Evolutionary conservation across 129 eudicot genomes (phyloP).

Genomic region (Escallonia rubra): DNA sequence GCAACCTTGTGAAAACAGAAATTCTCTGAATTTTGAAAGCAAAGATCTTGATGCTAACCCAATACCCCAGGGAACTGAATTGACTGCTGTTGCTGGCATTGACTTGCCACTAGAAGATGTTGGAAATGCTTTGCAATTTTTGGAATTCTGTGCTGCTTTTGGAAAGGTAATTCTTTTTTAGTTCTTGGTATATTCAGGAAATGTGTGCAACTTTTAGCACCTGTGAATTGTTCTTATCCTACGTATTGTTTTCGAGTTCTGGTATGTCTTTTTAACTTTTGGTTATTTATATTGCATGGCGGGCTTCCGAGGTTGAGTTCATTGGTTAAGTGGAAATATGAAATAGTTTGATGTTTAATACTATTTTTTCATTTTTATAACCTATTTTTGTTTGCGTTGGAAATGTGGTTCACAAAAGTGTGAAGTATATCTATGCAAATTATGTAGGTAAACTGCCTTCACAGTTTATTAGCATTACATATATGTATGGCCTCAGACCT

Average conservation of each 20-base stretch:
- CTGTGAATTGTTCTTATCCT: background rate
- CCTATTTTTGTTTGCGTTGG: too few relatives aligned
- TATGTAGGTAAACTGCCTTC: too few relatives aligned
- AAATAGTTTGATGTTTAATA: too few relatives aligned
- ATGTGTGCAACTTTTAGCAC: background rate
- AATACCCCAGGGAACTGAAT: constrained; percentile 56
- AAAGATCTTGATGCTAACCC: constrained; percentile 16
- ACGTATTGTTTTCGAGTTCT: background rate
- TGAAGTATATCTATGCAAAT: too few relatives aligned
- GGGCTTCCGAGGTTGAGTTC: too few relatives aligned
- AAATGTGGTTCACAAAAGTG: too few relatives aligned
- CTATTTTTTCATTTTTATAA: too few relatives aligned
- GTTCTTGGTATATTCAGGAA: background rate
- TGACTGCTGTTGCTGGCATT: constrained; percentile 52
- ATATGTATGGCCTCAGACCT: too few relatives aligned
- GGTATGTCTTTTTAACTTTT: background rate
- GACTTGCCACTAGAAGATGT: constrained; percentile 65
- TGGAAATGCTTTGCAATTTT: constrained; percentile 79
- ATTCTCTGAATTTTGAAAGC: constrained; percentile 1
- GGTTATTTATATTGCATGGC: too few relatives aligned
- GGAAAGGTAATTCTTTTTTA: constrained; percentile 57
- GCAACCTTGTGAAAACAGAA: constrained; percentile 7
- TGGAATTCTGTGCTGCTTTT: constrained; percentile 86
- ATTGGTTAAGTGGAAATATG: too few relatives aligned
- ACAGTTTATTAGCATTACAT: too few relatives aligned